These are phyloP conservation scores for Coniophora puteana DNA, from an alignment of 1,284 basidiomycete genomes.

Conservation along the genomic window DNA sequence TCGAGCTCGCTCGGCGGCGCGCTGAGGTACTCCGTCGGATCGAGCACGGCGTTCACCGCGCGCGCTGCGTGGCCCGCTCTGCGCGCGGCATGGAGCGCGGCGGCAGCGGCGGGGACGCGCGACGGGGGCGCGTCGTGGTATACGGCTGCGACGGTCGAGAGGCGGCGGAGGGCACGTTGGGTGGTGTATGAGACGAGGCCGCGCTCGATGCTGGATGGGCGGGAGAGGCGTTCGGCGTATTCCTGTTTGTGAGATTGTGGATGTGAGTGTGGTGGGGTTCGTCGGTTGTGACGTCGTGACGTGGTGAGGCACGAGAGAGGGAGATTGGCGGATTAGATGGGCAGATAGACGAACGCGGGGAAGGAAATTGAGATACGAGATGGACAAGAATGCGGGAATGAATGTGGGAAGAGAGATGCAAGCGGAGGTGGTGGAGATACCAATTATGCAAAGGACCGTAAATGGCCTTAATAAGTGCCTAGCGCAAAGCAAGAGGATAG, in stretches of 20 bases:
- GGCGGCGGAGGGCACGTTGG: constrained; percentile 50
- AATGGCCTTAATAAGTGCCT: neutral
- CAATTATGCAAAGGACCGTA: too few relatives aligned
- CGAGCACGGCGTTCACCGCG: constrained; percentile 31
- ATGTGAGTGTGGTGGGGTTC: neutral
- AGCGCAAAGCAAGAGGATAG: neutral
- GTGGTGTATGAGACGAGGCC: constrained; percentile 62
- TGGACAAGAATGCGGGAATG: too few relatives aligned
- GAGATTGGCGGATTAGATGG: too few relatives aligned
- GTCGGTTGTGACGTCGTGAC: too few relatives aligned
- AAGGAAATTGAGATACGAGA: too few relatives aligned
- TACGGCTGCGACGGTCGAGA: constrained; percentile 48
- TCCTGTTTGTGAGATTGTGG: constrained; percentile 41
- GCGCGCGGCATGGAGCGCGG: constrained; percentile 27
- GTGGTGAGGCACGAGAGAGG: too few relatives aligned
- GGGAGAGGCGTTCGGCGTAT: constrained; percentile 61
- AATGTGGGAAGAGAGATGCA: too few relatives aligned
- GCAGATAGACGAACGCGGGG: too few relatives aligned
- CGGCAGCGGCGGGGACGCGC: constrained; percentile 30
- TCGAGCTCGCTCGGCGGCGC: constrained; percentile 48
- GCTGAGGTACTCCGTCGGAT: constrained; percentile 45
- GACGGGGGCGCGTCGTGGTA: too few relatives aligned
- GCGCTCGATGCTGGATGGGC: constrained; percentile 48
- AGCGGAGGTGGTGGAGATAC: too few relatives aligned
- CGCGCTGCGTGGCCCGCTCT: constrained; percentile 15